phyloP scores from a whole-genome alignment of 1,284 basidiomycete genomes.

The Tranzscheliella williamsii region DNA sequence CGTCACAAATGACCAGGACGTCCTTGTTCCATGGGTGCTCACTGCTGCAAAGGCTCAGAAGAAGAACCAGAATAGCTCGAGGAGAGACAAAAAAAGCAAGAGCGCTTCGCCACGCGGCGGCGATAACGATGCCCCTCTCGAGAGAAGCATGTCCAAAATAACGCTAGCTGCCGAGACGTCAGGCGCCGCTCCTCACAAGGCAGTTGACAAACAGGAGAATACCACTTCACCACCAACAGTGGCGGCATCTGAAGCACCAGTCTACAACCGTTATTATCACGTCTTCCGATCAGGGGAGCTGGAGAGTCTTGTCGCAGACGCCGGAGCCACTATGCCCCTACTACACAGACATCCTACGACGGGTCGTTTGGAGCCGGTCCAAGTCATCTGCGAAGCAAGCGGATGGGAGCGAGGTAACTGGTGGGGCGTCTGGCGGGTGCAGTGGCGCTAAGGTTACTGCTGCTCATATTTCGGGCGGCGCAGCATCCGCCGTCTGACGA shows the following conservation, averaged over 20 bases:
- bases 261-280: slow-evolving; percentile 59
- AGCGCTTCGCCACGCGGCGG: slow-evolving; percentile 43
- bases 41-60: slow-evolving; percentile 6
- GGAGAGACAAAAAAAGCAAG: neutral
- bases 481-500: too few relatives aligned
- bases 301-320: slow-evolving; percentile 50
- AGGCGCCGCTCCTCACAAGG: neutral
- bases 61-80: neutral
- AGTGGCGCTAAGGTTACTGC: too few relatives aligned
- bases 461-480: too few relatives aligned
- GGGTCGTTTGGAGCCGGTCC: neutral
- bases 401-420: slow-evolving; percentile 61
- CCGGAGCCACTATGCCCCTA: slow-evolving; percentile 18
- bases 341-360: neutral
- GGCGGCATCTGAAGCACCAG: slow-evolving; percentile 21
- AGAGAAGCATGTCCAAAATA: slow-evolving; percentile 1
- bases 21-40: slow-evolving; percentile 59
- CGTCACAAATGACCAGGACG: slow-evolving; percentile 43
- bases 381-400: slow-evolving; percentile 36
- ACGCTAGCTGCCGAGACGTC: neutral
- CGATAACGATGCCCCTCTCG: slow-evolving; percentile 15
- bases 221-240: too few relatives aligned
- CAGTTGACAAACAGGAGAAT: neutral
- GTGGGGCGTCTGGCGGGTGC: slow-evolving; percentile 60
- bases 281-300: slow-evolving; percentile 54